Base-by-base conservation (phyloP, 2,329 filamentous ascomycete genomes). In the Ascochyta koolunga region DNA sequence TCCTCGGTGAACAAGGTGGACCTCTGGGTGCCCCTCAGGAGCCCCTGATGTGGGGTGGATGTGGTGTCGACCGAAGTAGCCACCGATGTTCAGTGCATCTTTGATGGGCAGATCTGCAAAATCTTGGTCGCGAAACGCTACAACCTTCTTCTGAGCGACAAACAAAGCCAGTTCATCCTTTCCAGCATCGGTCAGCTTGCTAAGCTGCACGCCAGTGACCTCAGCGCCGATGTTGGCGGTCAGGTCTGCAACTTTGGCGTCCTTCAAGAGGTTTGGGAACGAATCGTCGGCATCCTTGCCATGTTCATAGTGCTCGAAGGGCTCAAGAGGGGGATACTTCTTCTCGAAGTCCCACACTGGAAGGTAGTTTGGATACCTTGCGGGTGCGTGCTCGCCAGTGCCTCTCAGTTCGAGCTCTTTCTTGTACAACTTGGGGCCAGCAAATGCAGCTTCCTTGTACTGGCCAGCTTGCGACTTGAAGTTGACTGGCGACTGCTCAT, bases 51-150 rank as follows among this genome's bases (percentile, higher is more conserved):
- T 89, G 4, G 89, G 90, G 65, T 93, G 90, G 53, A 93, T 90
- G 76, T 95, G 90, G 64, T 89, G 88, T 8, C 89, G 86, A 40
- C 90, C 90, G 67, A 92, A 95, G 77, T 93, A 92, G 46, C 83
- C 81, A 43, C 86, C 89, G 60, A 86, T 87, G 18, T 88, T 81
- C 32, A 91, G 79, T 1, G 88, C 89, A 8, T 90, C 81, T 24
- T 83, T 72, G 66, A 93, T 91, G 7, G 88, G 83, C 10, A 91
- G 79, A 60, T 89, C 74, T 36, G 80, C 80, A 37, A 82, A 76
- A 61, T 93, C 88, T 69, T 93, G 90, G 66, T 86, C 81, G 21
- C 89, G 85, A 81, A 93, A 93, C 27, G 87, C 83, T 79, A 60
- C 89, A 5, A 93, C 89, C 69, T 91, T 92, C 68, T 89, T 85